Percentiles rank a stretch among this genome's conserved stretches.
These are phyloP conservation scores for Oxytropis ochrocephala DNA, from an alignment of 306 rosid genomes.

Conservation along the genomic window DNA sequence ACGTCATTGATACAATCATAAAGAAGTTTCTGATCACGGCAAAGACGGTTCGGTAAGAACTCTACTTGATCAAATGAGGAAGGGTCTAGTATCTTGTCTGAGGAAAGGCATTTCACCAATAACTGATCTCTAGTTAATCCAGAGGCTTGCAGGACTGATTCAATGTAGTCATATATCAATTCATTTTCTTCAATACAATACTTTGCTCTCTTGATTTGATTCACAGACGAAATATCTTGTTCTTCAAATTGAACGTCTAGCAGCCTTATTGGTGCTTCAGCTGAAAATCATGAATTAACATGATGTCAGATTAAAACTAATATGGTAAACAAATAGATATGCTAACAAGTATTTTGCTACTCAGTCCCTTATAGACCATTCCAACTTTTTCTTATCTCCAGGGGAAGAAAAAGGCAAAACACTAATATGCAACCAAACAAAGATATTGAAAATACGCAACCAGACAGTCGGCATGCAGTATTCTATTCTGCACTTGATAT, in stretches of 20 bases:
- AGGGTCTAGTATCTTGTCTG: conserved; percentile 68
- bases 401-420: neutral
- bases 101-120: conserved; percentile 52
- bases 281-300: conserved; percentile 43
- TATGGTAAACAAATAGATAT: neutral
- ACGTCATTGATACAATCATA: conserved; percentile 64
- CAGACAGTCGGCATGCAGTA: neutral
- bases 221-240: conserved; percentile 30
- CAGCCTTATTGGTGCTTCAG: conserved; percentile 39
- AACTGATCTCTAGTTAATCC: conserved; percentile 56
- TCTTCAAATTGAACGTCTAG: conserved; percentile 68
- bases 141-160: conserved; percentile 58
- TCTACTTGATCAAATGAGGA: conserved; percentile 50
- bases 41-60: conserved; percentile 46
- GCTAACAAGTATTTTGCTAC: neutral
- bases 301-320: conserved; percentile 9
- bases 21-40: conserved; percentile 59
- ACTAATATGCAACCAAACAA: neutral
- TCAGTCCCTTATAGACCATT: neutral
- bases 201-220: conserved; percentile 35
- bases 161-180: conserved; percentile 47
- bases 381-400: neutral
- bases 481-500: neutral
- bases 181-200: conserved; percentile 44
- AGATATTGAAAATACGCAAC: neutral